These are phyloP conservation scores for Buxus sempervirens DNA, from an alignment of 164 flowering plant species.

Conservation along the genomic window DNA sequence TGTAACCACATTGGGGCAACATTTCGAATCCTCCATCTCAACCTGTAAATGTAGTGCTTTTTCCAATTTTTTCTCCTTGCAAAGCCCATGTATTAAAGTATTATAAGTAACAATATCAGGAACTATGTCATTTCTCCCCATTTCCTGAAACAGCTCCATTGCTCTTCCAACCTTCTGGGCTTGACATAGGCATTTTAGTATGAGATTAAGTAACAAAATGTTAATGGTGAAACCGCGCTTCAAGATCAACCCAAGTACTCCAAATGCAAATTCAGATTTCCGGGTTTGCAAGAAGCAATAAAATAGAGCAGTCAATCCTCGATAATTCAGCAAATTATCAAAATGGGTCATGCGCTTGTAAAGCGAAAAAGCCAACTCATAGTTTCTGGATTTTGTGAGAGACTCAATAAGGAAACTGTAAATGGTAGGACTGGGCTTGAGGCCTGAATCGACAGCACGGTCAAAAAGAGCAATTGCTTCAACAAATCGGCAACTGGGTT, in stretches of 20 bases:
- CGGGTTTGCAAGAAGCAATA: slow-evolving; percentile 38
- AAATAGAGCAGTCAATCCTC: slow-evolving; percentile 39
- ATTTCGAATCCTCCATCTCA: slow-evolving; percentile 39
- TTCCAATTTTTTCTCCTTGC: slow-evolving; percentile 44
- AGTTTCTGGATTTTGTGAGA: slow-evolving; percentile 36
- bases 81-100: slow-evolving; percentile 51
- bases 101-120: slow-evolving; percentile 54
- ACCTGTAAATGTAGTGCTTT: slow-evolving; percentile 36
- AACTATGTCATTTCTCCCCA: slow-evolving; percentile 23
- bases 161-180: slow-evolving; percentile 38
- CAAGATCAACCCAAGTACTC: slow-evolving; percentile 50
- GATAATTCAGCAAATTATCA: slow-evolving; percentile 30
- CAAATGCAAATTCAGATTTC: slow-evolving; percentile 35
- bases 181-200: slow-evolving; percentile 54
- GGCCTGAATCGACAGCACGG: slow-evolving; percentile 24
- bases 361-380: slow-evolving; percentile 38
- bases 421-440: slow-evolving; percentile 34
- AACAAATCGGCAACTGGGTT: slow-evolving; percentile 25
- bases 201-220: slow-evolving; percentile 34
- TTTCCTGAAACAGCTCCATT: slow-evolving; percentile 32
- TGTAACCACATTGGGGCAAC: slow-evolving; percentile 42
- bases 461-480: slow-evolving; percentile 41
- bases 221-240: slow-evolving; percentile 51
- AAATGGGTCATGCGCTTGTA: slow-evolving; percentile 37
- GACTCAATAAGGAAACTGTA: slow-evolving; percentile 39